A percentile compares a stretch with the other conserved stretches of the same genome.
These are phyloP conservation scores for Cladorrhinum samala DNA, from an alignment of 495 filamentous ascomycete species.

Conservation along the genomic window DNA sequence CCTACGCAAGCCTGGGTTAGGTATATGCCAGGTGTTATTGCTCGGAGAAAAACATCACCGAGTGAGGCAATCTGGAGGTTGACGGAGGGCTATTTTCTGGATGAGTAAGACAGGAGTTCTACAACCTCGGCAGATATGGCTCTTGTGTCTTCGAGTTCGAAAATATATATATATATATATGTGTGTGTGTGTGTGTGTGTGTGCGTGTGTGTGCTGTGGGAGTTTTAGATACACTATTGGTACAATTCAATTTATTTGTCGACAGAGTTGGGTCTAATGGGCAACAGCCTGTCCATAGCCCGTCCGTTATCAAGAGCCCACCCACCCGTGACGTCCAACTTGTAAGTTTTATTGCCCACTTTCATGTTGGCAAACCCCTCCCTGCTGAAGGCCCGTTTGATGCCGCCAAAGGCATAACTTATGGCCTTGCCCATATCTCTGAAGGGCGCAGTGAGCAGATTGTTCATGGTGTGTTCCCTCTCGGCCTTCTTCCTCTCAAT, in stretches of 20 bases:
- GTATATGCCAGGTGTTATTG: too few relatives aligned
- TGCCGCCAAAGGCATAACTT: conserved; percentile 22
- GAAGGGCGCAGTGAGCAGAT: conserved; percentile 47
- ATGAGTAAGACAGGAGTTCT: too few relatives aligned
- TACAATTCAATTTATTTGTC: not conserved
- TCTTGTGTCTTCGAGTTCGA: too few relatives aligned
- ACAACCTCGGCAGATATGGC: too few relatives aligned
- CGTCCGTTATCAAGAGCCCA: conserved; percentile 47
- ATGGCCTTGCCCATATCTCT: conserved; percentile 32
- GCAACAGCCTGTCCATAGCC: conserved; percentile 44
- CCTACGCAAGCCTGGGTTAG: too few relatives aligned
- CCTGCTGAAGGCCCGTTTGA: conserved; percentile 36
- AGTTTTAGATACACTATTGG: not conserved
- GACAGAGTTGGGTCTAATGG: conserved; percentile 29
- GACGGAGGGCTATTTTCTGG: too few relatives aligned
- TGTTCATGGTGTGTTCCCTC: conserved; percentile 38
- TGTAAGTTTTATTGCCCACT: conserved; percentile 35
- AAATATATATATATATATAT: not conserved
- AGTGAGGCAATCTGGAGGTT: too few relatives aligned
- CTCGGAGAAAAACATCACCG: too few relatives aligned
- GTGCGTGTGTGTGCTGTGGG: not conserved
- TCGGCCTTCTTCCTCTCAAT: conserved; percentile 26
- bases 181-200: not conserved
- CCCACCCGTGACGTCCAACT: conserved; percentile 43
- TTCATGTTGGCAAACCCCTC: conserved; percentile 42